These are phyloP conservation scores for Kalaharituber pfeilii DNA, from an alignment of 2,329 filamentous ascomycete species.

Conservation along the genomic window DNA sequence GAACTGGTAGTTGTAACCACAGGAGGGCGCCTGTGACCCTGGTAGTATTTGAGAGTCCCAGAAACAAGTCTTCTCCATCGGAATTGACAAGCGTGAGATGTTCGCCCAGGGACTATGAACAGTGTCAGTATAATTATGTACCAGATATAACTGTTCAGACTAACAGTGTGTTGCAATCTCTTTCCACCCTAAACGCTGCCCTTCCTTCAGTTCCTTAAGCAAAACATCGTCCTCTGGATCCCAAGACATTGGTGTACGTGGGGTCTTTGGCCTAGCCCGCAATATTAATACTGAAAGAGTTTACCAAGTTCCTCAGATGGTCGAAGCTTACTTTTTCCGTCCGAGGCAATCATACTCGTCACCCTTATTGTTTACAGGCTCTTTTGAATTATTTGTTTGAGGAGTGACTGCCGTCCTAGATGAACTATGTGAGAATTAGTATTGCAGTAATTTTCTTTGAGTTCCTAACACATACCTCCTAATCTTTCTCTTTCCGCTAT, in stretches of 20 bases:
- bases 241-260: conserved; percentile 24
- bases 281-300: conserved; percentile 6
- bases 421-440: conserved; percentile 4
- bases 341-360: conserved; percentile 20
- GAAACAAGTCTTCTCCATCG: conserved; percentile 23
- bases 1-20: conserved; percentile 18
- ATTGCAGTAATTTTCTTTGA: background rate
- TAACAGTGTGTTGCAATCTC: conserved; percentile 24
- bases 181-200: conserved; percentile 24
- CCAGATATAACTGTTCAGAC: conserved; percentile 6
- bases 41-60: conserved; percentile 23
- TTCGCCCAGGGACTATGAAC: conserved; percentile 20
- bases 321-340: conserved; percentile 16
- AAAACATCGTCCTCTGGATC: conserved; percentile 23
- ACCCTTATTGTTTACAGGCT: conserved; percentile 5
- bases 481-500: background rate
- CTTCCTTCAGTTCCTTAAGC: conserved; percentile 23
- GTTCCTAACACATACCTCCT: background rate
- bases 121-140: conserved; percentile 6
- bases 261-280: conserved; percentile 20
- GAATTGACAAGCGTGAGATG: conserved; percentile 24
- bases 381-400: conserved; percentile 11
- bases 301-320: background rate
- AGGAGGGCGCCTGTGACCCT: conserved; percentile 18
- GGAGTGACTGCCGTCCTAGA: conserved; percentile 10